Base-by-base conservation (phyloP, 2,329 filamentous ascomycete genomes). In the Fusarium graminum region DNA sequence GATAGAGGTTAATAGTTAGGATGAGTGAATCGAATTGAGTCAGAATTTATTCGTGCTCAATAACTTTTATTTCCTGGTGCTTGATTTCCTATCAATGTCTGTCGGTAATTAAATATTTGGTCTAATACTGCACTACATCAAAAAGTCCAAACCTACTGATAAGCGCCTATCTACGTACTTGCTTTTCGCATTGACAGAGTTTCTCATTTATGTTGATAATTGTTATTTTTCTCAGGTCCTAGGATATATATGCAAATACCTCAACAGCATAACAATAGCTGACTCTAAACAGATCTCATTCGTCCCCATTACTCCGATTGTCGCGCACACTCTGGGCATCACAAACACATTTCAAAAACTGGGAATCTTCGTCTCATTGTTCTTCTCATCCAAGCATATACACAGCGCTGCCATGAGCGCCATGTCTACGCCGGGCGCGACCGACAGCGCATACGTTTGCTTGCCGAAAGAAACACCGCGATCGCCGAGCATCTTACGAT, bases 331-430 rank as follows among this genome's bases (percentile, higher is more conserved):
- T 32, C 38, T 22, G 34, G 49, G 59, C 52, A 67, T 67, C 52
- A 36, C 22, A 41, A 25, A 16, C 28, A 14, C 25, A 2, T 6
- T 46, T n/a, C n/a, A n/a, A n/a, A n/a, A n/a, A n/a, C n/a, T n/a
- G n/a, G n/a, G n/a, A n/a, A n/a, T n/a, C n/a, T n/a, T n/a, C n/a
- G n/a, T n/a, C 14, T 78, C 76, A 25, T 78, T 77, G 34, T 89
- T 85, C 79, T 84, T 85, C 81, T 91, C 88, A 65, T 92, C 90
- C 60, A 92, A 78, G 61, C 85, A 88, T 51, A 92, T 87, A 72
- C 88, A 91, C 71, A 92, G 79, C 12, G 89, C 90, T 0, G 82
- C 86, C 66, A 92, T 84, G 44, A 92, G 72, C 6, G 87, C 84
- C 76, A 90, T 82, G 71, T 92, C 90, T 8, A 90, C 86, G 16